A percentile compares a stretch with the other conserved stretches of the same genome.
These are phyloP conservation scores for Leccinellum rugosiceps DNA, from an alignment of 768 basidiomycete genomes.

Conservation along the genomic window DNA sequence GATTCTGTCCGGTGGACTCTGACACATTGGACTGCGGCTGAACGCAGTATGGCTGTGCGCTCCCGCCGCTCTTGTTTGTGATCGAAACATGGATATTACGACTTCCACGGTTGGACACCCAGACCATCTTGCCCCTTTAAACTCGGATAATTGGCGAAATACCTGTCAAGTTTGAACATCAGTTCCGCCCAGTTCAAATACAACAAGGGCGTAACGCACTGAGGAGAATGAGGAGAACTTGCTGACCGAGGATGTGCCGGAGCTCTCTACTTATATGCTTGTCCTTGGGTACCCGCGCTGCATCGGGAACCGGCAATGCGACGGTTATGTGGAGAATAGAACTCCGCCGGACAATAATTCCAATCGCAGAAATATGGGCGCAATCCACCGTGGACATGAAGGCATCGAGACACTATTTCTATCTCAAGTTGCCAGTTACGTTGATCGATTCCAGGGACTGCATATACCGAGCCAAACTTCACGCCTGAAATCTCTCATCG, in stretches of 20 bases:
- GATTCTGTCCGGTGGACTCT: conserved; percentile 1
- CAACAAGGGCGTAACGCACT: neutral
- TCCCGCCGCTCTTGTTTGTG: conserved; percentile 7
- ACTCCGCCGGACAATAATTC: too few relatives aligned
- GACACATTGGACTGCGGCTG: neutral
- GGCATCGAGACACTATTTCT: neutral
- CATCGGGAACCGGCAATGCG: neutral
- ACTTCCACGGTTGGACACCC: conserved; percentile 12
- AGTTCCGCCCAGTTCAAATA: neutral
- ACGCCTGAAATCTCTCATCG: too few relatives aligned
- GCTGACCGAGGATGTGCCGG: neutral
- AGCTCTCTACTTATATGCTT: neutral
- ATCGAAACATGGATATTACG: neutral
- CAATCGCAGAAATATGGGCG: too few relatives aligned
- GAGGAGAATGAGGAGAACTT: neutral
- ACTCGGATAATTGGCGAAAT: neutral
- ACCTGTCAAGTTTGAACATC: neutral
- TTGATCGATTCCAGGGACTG: neutral
- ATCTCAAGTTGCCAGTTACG: too few relatives aligned
- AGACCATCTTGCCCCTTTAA: conserved; percentile 5
- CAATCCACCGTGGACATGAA: neutral
- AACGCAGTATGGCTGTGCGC: neutral
- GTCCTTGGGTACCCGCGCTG: neutral
- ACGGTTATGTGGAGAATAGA: too few relatives aligned
- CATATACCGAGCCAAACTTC: neutral